Evolutionary conservation across 2,329 filamentous ascomycete genomes (phyloP).

Genomic region (Alternaria consortialis): DNA sequence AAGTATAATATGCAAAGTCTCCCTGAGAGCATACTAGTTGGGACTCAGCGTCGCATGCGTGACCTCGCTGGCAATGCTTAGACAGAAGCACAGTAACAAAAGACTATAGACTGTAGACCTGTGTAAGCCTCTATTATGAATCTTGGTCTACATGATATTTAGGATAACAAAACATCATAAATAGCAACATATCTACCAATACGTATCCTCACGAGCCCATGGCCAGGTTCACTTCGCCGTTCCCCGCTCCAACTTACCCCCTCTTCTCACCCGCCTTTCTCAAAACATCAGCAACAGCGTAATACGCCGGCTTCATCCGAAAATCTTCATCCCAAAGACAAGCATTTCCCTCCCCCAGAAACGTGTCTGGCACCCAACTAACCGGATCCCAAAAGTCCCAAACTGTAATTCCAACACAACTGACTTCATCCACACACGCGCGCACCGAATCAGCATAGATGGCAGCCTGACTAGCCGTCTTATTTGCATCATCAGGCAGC

Average conservation of each 20-base stretch:
- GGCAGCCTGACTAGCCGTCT: conserved; percentile 57
- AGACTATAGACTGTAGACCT: too few species aligned
- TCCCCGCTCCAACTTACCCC: not conserved
- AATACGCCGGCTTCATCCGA: conserved; percentile 49
- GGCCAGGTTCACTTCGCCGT: not conserved
- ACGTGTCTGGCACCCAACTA: conserved; percentile 50
- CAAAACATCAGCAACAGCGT: conserved; percentile 41
- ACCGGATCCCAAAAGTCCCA: conserved; percentile 56
- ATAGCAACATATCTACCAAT: not conserved
- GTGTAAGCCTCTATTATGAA: too few species aligned
- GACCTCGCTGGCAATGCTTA: not conserved
- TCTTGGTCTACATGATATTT: too few species aligned
- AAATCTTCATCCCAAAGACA: conserved; percentile 41
- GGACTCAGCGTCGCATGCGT: not conserved
- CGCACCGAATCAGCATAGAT: conserved; percentile 56
- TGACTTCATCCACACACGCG: conserved; percentile 48
- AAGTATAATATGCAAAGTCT: not conserved
- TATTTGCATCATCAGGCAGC: conserved; percentile 56
- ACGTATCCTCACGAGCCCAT: not conserved
- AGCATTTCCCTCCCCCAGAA: conserved; percentile 50
- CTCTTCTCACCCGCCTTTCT: conserved; percentile 14
- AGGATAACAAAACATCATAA: not conserved
- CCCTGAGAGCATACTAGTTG: not conserved
- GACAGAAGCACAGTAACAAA: not conserved
- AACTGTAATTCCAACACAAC: conserved; percentile 53